These are phyloP conservation scores for Agroathelia rolfsii DNA, from an alignment of 1,284 basidiomycete species.

Conservation along the genomic window DNA sequence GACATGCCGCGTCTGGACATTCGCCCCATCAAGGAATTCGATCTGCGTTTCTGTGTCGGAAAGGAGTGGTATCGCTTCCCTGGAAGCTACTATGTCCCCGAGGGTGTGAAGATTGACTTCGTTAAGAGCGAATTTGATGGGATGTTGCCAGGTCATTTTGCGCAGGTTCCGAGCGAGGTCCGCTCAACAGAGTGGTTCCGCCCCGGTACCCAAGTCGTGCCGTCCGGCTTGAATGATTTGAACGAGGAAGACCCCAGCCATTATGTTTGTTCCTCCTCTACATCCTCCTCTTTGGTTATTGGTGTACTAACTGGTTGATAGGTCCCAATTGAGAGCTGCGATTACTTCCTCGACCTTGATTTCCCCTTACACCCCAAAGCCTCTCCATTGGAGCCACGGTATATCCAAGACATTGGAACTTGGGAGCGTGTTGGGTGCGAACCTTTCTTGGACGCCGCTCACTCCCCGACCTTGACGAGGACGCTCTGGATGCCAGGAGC, in stretches of 20 bases:
- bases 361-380: conserved; percentile 56
- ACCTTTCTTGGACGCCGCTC: conserved; percentile 74
- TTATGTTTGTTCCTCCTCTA: conserved; percentile 54
- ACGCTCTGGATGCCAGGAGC: conserved; percentile 70
- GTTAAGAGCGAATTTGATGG: conserved; percentile 87
- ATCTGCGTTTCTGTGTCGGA: conserved; percentile 75
- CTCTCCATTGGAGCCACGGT: conserved; percentile 69
- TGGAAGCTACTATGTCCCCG: conserved; percentile 81
- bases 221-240: conserved; percentile 75
- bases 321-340: conserved; percentile 67
- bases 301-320: too few relatives aligned
- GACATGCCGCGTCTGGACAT: conserved; percentile 61
- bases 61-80: conserved; percentile 98
- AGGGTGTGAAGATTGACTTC: conserved; percentile 75
- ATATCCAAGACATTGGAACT: conserved; percentile 43
- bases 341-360: conserved; percentile 83
- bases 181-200: conserved; percentile 66
- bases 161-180: conserved; percentile 16
- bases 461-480: conserved; percentile 63
- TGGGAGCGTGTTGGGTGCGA: conserved; percentile 76
- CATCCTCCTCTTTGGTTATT: conserved; percentile 5
- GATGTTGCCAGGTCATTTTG: conserved; percentile 81
- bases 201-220: conserved; percentile 55
- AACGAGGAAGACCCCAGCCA: conserved; percentile 74
- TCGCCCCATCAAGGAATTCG: conserved; percentile 58